Evolutionary conservation across 305 asterid genomes (phyloP).

Genomic region (Striga hermonthica): DNA sequence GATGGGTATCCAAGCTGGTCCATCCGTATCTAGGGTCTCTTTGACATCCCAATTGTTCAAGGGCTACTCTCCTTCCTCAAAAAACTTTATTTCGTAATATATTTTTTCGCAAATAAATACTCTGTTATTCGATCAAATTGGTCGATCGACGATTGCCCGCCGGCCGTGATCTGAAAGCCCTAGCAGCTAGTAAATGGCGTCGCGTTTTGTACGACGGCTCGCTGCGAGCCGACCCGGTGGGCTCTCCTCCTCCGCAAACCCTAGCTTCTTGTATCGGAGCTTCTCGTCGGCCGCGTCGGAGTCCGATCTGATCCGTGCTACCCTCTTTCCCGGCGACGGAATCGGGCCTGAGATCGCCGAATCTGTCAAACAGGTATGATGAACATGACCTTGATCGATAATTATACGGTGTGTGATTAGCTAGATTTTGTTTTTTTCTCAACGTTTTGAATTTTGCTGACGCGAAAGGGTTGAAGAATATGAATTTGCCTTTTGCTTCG

Average conservation of each 20-base stretch:
- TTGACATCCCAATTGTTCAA: constrained; percentile 34
- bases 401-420: neutral
- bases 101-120: neutral
- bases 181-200: constrained; percentile 56
- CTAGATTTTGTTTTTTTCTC: neutral
- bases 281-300: constrained; percentile 44
- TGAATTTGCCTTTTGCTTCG: constrained; percentile 2
- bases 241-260: constrained; percentile 36
- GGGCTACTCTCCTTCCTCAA: constrained; percentile 23
- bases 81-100: no score
- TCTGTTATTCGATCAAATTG: constrained; percentile 13
- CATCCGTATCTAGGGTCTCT: no score
- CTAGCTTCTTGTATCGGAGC: constrained; percentile 44
- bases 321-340: constrained; percentile 97
- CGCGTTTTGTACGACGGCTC: constrained; percentile 57
- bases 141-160: constrained; percentile 24
- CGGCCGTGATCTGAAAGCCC: constrained; percentile 25
- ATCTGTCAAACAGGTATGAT: constrained; percentile 69
- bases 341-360: constrained; percentile 97
- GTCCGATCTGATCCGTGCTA: constrained; percentile 77
- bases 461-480: neutral
- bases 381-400: neutral
- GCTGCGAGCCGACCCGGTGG: constrained; percentile 44
- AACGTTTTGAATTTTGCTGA: neutral
- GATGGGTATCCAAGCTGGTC: no score